Evolutionary conservation across 306 rosid genomes (phyloP).

Genomic region (Leucaena leucocephala): DNA sequence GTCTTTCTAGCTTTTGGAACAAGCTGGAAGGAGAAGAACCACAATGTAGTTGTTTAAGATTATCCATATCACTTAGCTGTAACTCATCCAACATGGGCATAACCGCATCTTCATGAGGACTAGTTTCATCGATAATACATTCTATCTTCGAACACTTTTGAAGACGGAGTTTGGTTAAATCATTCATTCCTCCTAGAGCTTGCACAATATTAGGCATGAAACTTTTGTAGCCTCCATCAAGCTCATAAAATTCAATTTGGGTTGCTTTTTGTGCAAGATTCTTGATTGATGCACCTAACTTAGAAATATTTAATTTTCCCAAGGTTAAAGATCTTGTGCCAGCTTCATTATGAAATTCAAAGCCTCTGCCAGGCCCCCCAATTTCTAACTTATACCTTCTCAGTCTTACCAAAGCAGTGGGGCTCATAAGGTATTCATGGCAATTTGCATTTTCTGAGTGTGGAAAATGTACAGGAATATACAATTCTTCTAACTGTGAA

Average conservation of each 20-base stretch:
- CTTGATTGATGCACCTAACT: background rate
- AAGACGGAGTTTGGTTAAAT: background rate
- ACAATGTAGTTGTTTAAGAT: background rate
- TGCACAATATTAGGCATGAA: background rate
- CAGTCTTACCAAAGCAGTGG: background rate
- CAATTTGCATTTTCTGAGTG: background rate
- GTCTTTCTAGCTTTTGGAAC: background rate
- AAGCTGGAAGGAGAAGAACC: background rate
- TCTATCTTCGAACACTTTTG: background rate
- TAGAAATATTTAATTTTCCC: background rate
- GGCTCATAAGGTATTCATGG: background rate
- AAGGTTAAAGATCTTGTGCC: background rate
- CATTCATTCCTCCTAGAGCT: background rate
- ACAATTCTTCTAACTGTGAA: background rate
- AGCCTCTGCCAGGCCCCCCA: background rate
- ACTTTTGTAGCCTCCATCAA: background rate
- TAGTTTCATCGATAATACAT: background rate
- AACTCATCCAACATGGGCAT: background rate
- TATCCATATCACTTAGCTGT: background rate
- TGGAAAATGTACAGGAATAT: background rate
- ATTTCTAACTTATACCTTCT: background rate
- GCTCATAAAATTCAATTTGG: no score
- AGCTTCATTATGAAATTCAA: no score
- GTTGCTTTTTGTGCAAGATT: background rate
- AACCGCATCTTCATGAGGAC: background rate